phyloP scores from a whole-genome alignment of 2,329 filamentous ascomycete genomes.

The Fusarium devonianum region DNA sequence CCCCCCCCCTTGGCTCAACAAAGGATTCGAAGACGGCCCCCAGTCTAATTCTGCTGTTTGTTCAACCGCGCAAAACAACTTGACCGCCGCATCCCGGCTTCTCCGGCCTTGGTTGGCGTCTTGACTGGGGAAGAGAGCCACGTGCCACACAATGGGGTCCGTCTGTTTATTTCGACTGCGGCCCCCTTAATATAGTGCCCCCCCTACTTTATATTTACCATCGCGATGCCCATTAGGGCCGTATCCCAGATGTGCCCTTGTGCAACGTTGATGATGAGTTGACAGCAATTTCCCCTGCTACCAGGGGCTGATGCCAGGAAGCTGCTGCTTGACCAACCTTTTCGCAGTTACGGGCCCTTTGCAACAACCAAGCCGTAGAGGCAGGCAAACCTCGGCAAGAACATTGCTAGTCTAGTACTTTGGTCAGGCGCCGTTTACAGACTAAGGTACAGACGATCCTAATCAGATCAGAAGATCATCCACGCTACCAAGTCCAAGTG shows the following conservation, averaged over 20 bases:
- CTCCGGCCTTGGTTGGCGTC: conserved; percentile 17
- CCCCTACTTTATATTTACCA: too few relatives aligned
- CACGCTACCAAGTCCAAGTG: not conserved
- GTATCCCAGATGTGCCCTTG: conserved; percentile 4
- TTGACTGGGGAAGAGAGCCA: conserved; percentile 13
- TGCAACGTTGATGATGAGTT: conserved; percentile 3
- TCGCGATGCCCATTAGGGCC: conserved; percentile 15
- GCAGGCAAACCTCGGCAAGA: conserved; percentile 9
- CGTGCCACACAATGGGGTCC: conserved; percentile 12
- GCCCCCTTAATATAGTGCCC: conserved; percentile 2
- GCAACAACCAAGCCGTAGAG: not conserved
- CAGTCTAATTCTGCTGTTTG: too few relatives aligned
- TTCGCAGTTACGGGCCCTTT: not conserved
- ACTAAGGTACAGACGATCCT: conserved; percentile 20
- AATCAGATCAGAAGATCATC: conserved; percentile 21
- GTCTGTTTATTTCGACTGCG: conserved; percentile 17
- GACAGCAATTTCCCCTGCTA: conserved; percentile 9
- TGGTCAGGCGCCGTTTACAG: not conserved
- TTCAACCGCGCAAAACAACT: conserved; percentile 4
- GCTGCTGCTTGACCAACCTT: not conserved
- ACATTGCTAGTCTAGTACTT: conserved; percentile 8
- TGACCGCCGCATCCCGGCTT: conserved; percentile 19
- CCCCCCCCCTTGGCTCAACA: too few relatives aligned
- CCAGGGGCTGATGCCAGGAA: not conserved
- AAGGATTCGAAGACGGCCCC: too few relatives aligned